A percentile compares a stretch with the other conserved stretches of the same genome.
Evolutionary conservation across 768 basidiomycete genomes (phyloP).

Genomic region (Neoboletus brunneissimus): DNA sequence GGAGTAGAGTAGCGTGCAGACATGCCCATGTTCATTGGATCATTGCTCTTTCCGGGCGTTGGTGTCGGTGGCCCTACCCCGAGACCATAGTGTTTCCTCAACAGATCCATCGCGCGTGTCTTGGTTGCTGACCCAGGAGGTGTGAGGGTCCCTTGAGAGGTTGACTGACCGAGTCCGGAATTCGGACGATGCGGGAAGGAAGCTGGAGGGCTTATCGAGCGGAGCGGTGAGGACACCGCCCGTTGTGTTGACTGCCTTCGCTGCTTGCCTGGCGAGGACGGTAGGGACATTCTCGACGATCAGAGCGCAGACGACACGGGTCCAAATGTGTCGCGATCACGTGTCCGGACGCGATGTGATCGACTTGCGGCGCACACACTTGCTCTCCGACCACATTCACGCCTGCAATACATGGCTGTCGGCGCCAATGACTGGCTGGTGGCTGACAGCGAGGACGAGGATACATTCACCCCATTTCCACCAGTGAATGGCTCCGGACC

Average conservation of each 20-base stretch:
- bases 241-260: conserved; percentile 31
- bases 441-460: conserved; percentile 48
- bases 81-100: conserved; percentile 86
- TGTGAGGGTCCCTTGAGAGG: conserved; percentile 23
- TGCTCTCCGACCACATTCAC: not conserved
- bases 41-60: conserved; percentile 51
- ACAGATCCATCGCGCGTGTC: conserved; percentile 66
- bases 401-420: conserved; percentile 4
- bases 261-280: conserved; percentile 17
- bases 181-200: conserved; percentile 15
- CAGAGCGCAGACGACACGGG: not conserved
- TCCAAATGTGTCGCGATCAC: conserved; percentile 23
- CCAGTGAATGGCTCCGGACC: not conserved
- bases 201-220: conserved; percentile 37
- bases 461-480: not conserved
- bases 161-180: conserved; percentile 20
- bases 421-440: conserved; percentile 41
- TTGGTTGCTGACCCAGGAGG: conserved; percentile 39
- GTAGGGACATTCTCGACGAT: conserved; percentile 8
- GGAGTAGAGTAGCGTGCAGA: not conserved
- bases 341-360: conserved; percentile 15
- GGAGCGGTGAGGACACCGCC: conserved; percentile 44
- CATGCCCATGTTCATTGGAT: conserved; percentile 82
- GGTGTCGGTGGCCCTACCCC: conserved; percentile 72
- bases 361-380: not conserved